Evolutionary conservation across 2,329 filamentous ascomycete species (phyloP), one percentile per base, ranked within the genome.

Genomic region (Apiospora koreana): DNA sequence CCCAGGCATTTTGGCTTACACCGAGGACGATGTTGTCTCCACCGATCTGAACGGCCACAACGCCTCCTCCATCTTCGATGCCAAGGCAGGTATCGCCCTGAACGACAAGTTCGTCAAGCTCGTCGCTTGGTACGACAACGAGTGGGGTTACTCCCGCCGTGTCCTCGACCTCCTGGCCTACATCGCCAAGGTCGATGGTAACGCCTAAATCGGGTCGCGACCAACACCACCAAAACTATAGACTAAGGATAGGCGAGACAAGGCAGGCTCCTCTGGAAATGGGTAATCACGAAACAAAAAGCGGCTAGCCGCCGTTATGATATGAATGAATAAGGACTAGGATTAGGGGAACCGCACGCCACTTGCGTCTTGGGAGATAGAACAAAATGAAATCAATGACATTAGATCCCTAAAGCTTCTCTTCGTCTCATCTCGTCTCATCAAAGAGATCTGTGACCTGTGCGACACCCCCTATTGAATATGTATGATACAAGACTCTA

Each of bases 91-190:
- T 90, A 98, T 99, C 86, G 93, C 95, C 76, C 92, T 99, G 79
- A 99, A 98, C 91, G 86, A 94, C 81, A 95, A 98, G 92, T 98
- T 98, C 84, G 91, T 97, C 90, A 99, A 99, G 93, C 90, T 99
- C 74, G 93, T 98, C 83, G 92, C 92, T 80, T 98, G 95, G 96
- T 97, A 97, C 87, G 94, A 97, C 90, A 98, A 98, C 90, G 95
- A 98, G 91, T 98, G 95, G 94, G 96, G 95, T 81, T 98, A 99
- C 93, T 97, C 93, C 85, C 95, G 95, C 88, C 96, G 93, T 91
- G 93, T 95, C 80, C 87, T 95, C 77, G 93, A 96, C 86, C 92
- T 96, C 79, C 82, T 90, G 82, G 87, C 88, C 85, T 92, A 94
- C 88, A 89, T 95, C 79, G 87, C 92, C 84, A 93, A 93, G 88